Evolutionary conservation across 331 rosid genomes (phyloP), one percentile per base, ranked within the genome.

Genomic region (Rosa hybrid): DNA sequence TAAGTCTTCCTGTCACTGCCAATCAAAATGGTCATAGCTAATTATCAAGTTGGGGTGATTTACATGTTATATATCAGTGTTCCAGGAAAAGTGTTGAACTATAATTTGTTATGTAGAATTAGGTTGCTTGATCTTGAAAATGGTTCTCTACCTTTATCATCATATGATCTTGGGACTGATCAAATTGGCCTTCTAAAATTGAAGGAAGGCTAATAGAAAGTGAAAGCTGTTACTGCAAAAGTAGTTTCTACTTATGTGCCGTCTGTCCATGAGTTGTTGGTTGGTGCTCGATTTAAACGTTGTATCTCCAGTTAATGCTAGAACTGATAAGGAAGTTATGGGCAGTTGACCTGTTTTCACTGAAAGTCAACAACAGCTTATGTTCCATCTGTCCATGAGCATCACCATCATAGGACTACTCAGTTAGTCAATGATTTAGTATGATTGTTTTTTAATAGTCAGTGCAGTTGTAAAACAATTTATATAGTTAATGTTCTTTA

Each of bases 1-100:
- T 11, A 51, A 73, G 9, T 73, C 39, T 72, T 72, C 64, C 54
- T 73, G 76, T 53, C 34, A 25, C 30, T 73, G 11, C 11, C 54
- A 30, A 17, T 50, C 27, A 74, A 14, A 13, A 34, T 5, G 50
- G 38, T 14, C 34, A 51, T 34, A 54, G 67, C 25, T n/a, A 17
- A 9, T 73, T 51, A 2, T 51, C n/a, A 7, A 51, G 46, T 73
- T 51, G 34, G 4, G 38, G 51, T 34, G 39, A 34, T 3, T 34
- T 72, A 21, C 12, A 34, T 34, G 39, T 30, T 51, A 42, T 18
- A 34, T 53, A 53, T 30, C 46, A 34, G 39, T 34, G 49, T 51
- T 73, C 30, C 49, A 30, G 8, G 34, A 72, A 17, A 46, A 20
- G 3, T 39, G 18, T 75, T 21, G 2, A 6, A 18, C 21, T 50